These are phyloP conservation scores for Tetrahymena thermophila DNA, from an alignment of 73 alveolate genomes.

Conservation along the genomic window DNA sequence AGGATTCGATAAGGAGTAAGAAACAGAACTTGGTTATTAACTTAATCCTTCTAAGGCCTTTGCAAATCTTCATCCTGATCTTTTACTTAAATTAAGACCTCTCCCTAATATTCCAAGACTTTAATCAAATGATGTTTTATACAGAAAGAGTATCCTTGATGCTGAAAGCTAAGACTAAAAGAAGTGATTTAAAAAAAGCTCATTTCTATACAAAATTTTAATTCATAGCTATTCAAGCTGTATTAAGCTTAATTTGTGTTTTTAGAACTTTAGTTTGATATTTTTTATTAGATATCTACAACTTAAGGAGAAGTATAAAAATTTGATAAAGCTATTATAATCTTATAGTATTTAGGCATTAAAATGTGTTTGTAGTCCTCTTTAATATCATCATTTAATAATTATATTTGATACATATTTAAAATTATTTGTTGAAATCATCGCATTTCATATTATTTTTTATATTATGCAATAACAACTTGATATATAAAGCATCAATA, in stretches of 20 bases:
- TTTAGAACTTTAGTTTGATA: not conserved
- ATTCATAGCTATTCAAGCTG: not conserved
- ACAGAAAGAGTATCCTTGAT: not conserved
- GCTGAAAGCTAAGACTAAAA: not conserved
- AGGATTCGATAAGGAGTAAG: not conserved
- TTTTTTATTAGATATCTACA: not conserved
- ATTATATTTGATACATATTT: not conserved
- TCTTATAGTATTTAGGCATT: not conserved
- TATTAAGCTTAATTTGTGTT: not conserved
- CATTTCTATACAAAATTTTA: not conserved
- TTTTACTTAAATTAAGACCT: not conserved
- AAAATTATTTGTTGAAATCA: not conserved
- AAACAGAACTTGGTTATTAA: not conserved
- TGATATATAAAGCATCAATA: not conserved
- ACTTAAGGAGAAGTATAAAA: not conserved
- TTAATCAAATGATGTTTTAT: not conserved
- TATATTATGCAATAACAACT: not conserved
- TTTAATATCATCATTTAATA: not conserved
- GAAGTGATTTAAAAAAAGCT: not conserved
- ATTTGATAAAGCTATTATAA: not conserved
- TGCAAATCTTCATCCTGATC: not conserved
- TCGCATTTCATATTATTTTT: not conserved
- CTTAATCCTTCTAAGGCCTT: not conserved
- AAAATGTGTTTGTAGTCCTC: not conserved
- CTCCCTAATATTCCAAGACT: not conserved